Percentiles rank a stretch among this genome's conserved stretches.
These are phyloP conservation scores for Paradendryphiella salina DNA, from an alignment of 2,329 filamentous ascomycete species.

Conservation along the genomic window DNA sequence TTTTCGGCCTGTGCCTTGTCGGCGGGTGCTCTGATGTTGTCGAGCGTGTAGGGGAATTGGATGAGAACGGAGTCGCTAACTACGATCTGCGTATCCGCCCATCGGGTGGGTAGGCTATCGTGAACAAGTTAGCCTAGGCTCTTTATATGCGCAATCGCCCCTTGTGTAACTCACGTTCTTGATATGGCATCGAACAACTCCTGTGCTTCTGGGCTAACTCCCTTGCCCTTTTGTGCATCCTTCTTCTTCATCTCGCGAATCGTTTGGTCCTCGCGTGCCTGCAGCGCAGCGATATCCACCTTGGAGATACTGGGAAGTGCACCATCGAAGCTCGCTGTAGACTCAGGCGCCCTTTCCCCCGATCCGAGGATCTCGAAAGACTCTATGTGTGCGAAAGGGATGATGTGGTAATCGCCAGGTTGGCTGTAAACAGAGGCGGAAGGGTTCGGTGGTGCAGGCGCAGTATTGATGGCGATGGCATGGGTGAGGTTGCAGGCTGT, in stretches of 20 bases:
- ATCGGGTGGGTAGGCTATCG: conserved; percentile 57
- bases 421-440: conserved; percentile 46
- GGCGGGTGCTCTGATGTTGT: conserved; percentile 55
- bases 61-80: conserved; percentile 65
- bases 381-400: conserved; percentile 63
- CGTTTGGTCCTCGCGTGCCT: conserved; percentile 59
- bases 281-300: conserved; percentile 60
- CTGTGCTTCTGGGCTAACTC: conserved; percentile 64
- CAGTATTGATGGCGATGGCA: conserved; percentile 63
- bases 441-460: conserved; percentile 50
- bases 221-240: conserved; percentile 62
- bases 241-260: conserved; percentile 60
- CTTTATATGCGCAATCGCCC: not conserved
- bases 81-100: conserved; percentile 62
- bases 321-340: conserved; percentile 51
- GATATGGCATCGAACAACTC: conserved; percentile 65
- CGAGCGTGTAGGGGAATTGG: conserved; percentile 59
- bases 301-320: conserved; percentile 52
- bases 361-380: conserved; percentile 58
- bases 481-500: conserved; percentile 64
- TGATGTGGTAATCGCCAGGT: conserved; percentile 62
- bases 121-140: conserved; percentile 9
- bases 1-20: conserved; percentile 49
- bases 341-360: conserved; percentile 41
- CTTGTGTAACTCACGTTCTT: conserved; percentile 53